Evolutionary conservation across 441 rosid genomes (phyloP), one percentile per base, ranked within the genome.

Genomic region (Erodium trifolium): DNA sequence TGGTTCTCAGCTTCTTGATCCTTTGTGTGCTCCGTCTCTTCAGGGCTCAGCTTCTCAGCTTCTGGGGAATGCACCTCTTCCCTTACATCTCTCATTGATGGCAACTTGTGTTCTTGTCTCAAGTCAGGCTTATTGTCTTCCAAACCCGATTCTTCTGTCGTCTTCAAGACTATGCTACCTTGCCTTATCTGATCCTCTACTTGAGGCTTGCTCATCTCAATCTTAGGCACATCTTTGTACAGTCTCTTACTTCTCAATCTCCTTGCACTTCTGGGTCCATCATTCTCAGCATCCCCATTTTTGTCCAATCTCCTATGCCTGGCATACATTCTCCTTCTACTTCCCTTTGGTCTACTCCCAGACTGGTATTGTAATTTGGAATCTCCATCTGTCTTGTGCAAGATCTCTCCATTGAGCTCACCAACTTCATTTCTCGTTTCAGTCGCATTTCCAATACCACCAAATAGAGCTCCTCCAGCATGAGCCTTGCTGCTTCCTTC

Each of bases 251-350:
- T 72, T 55, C 62, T 67, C 41, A 47, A 16, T n/a, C 59, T 49
- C 59, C 41, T 62, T 14, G 63, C 47, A 45, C 3, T 45, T n/a
- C 51, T 45, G n/a, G 10, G 55, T 16, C 69, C 79, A 47, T 67
- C 55, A 19, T 19, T 55, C 60, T 49, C 72, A 34, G 71, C 57
- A 66, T 66, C 75, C 29, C 55, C 73, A 1, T 43, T 76, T 68
- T 66, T 72, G 74, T 65, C 82, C 16, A 66, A 18, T 77, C 65
- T 66, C 72, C 85, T 78, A 41, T 72, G 41, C 70, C 76, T 76
- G 84, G 13, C 2, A 10, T 82, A 75, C 27, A 23, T 23, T 77
- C 71, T 76, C 76, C 71, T 78, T 31, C 77, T 80, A 71, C 59
- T 75, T 37, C 53, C 67, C 41, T 31, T 63, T 55, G 57, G 66